Percentiles rank a stretch among this genome's conserved stretches.
Conservation (phyloP, 805 yeast genomes). For the Lipomyces sp. region DNA sequence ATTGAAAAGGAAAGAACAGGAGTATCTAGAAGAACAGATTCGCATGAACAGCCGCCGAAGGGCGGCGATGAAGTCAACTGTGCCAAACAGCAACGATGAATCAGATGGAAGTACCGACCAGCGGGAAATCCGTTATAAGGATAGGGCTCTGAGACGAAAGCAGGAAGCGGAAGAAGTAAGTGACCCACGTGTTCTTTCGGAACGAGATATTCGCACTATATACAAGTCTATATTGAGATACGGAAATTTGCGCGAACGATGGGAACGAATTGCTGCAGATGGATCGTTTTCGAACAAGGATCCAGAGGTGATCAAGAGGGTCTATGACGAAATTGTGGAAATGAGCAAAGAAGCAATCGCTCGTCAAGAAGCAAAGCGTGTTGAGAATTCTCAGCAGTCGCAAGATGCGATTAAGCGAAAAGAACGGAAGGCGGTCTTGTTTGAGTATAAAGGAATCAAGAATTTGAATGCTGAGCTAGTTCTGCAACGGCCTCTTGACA, state of each 20-base stretch:
- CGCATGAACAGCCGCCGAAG: constrained; percentile 77
- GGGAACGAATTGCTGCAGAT: constrained; percentile 86
- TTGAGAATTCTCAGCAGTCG: constrained; percentile 34
- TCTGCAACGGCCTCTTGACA: constrained; percentile 77
- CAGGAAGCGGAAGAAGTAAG: constrained; percentile 38
- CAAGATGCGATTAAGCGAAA: constrained; percentile 51
- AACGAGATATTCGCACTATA: constrained; percentile 79
- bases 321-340: constrained; percentile 68
- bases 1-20: constrained; percentile 79
- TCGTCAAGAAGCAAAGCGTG: constrained; percentile 63
- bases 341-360: constrained; percentile 59
- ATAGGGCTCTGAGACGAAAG: constrained; percentile 41
- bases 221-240: constrained; percentile 76
- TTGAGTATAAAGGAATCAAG: constrained; percentile 84
- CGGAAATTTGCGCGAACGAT: constrained; percentile 69
- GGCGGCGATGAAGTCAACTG: constrained; percentile 42
- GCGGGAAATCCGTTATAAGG: constrained; percentile 38
- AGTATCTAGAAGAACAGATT: constrained; percentile 81
- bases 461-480: constrained; percentile 88
- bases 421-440: constrained; percentile 85
- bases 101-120: constrained; percentile 43
- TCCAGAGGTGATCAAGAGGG: constrained; percentile 69
- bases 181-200: constrained; percentile 59
- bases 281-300: constrained; percentile 84
- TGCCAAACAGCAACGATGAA: constrained; percentile 42